Conservation (phyloP, 1,139 yeast species). For the Blastobotrys persicus region DNA sequence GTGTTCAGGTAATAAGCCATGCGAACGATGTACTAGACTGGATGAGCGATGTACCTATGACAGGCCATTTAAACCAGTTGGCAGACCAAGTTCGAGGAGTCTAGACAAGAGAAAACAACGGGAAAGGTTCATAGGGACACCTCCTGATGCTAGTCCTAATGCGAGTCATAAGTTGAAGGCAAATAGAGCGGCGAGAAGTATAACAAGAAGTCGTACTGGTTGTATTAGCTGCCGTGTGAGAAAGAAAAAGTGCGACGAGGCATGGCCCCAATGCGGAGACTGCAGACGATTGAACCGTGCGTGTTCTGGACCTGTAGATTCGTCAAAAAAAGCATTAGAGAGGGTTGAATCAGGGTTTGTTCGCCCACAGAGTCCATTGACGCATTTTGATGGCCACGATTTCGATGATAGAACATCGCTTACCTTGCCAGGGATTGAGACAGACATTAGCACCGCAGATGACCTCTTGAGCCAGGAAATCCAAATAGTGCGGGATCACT, state of each 20-base stretch:
- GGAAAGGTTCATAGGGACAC: no score
- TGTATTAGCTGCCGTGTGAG: slow-evolving; percentile 7
- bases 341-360: not conserved
- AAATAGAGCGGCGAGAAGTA: not conserved
- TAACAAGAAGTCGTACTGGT: slow-evolving; percentile 4
- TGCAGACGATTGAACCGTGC: not conserved
- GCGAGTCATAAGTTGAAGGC: not conserved
- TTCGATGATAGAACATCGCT: no score
- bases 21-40: slow-evolving; percentile 1
- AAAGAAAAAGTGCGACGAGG: slow-evolving; percentile 5
- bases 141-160: no score
- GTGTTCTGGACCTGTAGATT: slow-evolving; percentile 6
- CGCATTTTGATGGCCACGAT: not conserved
- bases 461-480: not conserved
- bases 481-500: not conserved
- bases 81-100: slow-evolving; percentile 2
- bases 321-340: not conserved
- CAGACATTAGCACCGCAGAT: not conserved
- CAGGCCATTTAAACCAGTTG: slow-evolving; percentile 1
- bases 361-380: not conserved
- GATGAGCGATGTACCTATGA: slow-evolving; percentile 5
- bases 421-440: not conserved
- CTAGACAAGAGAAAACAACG: slow-evolving; percentile 2
- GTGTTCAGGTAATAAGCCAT: slow-evolving; percentile 3
- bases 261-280: slow-evolving; percentile 8